Base-by-base conservation (phyloP, 2,329 filamentous ascomycete species). In the Hypoxylon sp. region DNA sequence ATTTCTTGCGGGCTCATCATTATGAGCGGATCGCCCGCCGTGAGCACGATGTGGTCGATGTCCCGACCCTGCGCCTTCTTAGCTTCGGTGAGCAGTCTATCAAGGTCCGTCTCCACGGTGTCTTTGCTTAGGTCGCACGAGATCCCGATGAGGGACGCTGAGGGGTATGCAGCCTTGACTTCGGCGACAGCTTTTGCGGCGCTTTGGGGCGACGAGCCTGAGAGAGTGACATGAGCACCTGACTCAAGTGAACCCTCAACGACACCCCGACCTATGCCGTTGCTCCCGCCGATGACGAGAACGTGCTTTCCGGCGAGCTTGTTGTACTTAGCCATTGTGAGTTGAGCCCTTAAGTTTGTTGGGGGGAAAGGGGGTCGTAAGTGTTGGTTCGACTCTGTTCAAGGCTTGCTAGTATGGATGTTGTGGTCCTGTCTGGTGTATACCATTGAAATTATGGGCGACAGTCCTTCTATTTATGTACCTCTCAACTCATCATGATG, bases 281-380 rank as follows among this genome's bases (percentile, higher is more conserved):
- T 69, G 41, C 60, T 67, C 10, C 75, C 76, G 55, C 75, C 76
- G 67, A 77, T 75, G 23, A 77, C 72, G 71, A 76, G 68, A 43
- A 77, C 64, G 64, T 77, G 75, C 68, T 75, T 75, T 41, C 70
- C 73, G 4, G 70, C 73, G 58, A 77, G 74, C 46, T 77, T 77
- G 72, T 76, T 77, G 67, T 71, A 75, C 49, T 76, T 76, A 48
- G 74, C 68, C 75, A 76, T 77, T 56, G 38, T 51, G 58, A 34
- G 30, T 28, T 28, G 38, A 30, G 25, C 14, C 17, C 36, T 21
- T 30, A 5, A 30, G 48, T 48, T 7, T 48, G 6, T 55, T 45
- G 21, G 28, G 25, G 3, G 2, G 11, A 38, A 56, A 34, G 34
- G 21, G 25, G n/a, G 11, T 56, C 7, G 19, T 50, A 17, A 17